Base-by-base conservation (phyloP, 257 asterid species). In the Lycium barbarum region DNA sequence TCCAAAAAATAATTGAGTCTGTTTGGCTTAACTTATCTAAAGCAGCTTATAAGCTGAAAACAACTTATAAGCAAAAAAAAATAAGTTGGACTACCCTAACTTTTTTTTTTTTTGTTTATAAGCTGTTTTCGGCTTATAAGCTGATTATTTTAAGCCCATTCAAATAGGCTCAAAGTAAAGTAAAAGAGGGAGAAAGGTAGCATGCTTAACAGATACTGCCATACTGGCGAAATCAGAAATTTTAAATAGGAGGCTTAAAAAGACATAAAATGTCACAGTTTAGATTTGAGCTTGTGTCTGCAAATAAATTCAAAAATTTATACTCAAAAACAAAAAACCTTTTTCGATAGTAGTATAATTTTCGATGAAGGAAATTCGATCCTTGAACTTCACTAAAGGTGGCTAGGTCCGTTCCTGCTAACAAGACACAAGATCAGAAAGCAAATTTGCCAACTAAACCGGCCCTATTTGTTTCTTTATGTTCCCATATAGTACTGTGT, bases 371-470 rank as follows among this genome's bases (percentile, higher is more conserved):
- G 9, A 9, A 49, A 7, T 49, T 8, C 12, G 45, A 1, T 40
- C 3, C 45, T 2, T 1, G 51, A 3, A 11, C 12, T 49, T 49
- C 54, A 7, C 54, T 49, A 49, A 49, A 49, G 54, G 54, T 49
- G 8, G 54, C 13, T 49, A 49, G 11, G 12, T 49, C 8, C 12
- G 54, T 49, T 49, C 54, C 54, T 49, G 38, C 55, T 43, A 71
- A 18, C 79, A 71, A 18, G 80, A 72, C 57, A 71, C 55, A n/a
- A n/a, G 57, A 72, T 72, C 58, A 72, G 58, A 72, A 72, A 72
- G 80, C 57, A 72, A 72, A 43, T 43, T 72, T 18, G 80, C 80
- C 80, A 43, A 45, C 58, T 72, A 72, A 40, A 18, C 55, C 57
- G 43, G 36, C 36, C 58, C 80, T 43, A 26, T 26, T 26, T 26